Evolutionary conservation across 2,329 filamentous ascomycete genomes (phyloP).

Genomic region (Aspergillus vadensis): DNA sequence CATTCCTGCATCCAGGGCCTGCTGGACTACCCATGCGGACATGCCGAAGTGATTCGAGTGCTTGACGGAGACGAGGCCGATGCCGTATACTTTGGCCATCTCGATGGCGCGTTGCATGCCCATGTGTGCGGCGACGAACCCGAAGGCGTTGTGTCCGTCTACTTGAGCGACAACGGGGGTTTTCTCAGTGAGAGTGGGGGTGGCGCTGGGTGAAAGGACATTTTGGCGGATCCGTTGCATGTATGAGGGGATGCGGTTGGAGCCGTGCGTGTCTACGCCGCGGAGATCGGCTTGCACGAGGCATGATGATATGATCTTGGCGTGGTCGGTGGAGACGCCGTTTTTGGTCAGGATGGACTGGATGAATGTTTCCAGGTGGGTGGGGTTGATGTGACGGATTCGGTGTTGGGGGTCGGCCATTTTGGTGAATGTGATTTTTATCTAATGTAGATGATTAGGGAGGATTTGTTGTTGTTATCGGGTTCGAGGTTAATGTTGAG

Average conservation of each 20-base stretch:
- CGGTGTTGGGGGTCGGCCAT: conserved; percentile 8
- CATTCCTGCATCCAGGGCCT: conserved; percentile 71
- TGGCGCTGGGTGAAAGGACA: conserved; percentile 63
- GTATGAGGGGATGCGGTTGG: conserved; percentile 77
- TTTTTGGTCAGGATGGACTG: conserved; percentile 42
- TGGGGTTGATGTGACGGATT: conserved; percentile 22
- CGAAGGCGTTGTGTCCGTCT: conserved; percentile 71
- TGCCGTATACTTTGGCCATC: conserved; percentile 65
- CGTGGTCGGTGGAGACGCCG: conserved; percentile 61
- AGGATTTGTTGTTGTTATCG: background rate
- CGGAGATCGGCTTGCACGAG: conserved; percentile 75
- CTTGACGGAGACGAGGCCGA: conserved; percentile 74
- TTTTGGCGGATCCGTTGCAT: conserved; percentile 71
- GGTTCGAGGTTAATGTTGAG: background rate
- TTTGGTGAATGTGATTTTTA: background rate
- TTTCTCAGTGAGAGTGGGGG: conserved; percentile 60
- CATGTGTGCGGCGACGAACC: conserved; percentile 68
- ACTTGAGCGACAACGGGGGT: conserved; percentile 73
- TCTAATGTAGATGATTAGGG: background rate
- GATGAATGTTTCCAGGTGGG: conserved; percentile 28
- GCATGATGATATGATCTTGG: conserved; percentile 64
- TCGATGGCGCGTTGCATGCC: conserved; percentile 69
- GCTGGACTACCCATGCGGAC: conserved; percentile 77
- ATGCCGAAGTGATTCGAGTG: conserved; percentile 84
- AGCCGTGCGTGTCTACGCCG: conserved; percentile 77